Conservation (phyloP, 78 protist genomes). For the Salpingoeca rosetta region DNA sequence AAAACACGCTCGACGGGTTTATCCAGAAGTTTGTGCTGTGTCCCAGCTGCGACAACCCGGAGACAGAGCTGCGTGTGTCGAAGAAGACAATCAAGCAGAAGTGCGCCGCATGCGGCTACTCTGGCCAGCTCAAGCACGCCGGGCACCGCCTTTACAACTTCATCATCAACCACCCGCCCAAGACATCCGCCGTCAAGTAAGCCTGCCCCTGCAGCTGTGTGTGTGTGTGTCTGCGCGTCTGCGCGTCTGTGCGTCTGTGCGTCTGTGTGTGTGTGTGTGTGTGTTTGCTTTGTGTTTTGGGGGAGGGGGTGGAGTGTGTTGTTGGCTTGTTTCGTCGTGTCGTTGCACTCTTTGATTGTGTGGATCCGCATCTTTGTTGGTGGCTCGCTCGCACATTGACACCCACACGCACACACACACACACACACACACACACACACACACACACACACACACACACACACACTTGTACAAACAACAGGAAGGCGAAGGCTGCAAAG, state of each 20-base stretch:
- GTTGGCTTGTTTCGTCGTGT: no score
- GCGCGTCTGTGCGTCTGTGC: no score
- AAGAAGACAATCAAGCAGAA: conserved; percentile 18
- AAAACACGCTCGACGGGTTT: conserved; percentile 61
- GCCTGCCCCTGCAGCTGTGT: no score
- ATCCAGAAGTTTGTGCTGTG: conserved; percentile 78
- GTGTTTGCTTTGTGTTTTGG: no score
- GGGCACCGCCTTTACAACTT: conserved; percentile 36
- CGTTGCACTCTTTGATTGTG: neutral
- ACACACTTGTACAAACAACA: neutral
- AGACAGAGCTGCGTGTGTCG: conserved; percentile 23
- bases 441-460: no score
- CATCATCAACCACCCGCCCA: conserved; percentile 73
- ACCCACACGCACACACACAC: no score
- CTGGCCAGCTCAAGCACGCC: conserved; percentile 22
- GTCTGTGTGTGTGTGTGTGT: no score
- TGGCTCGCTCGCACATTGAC: neutral
- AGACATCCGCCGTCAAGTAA: neutral
- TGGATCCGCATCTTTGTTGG: neutral
- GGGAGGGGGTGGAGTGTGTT: neutral
- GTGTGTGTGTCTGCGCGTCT: no score
- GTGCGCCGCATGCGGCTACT: conserved; percentile 72
- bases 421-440: no score
- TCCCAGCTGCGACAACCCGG: conserved; percentile 73
- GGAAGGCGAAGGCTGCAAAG: neutral